These are phyloP conservation scores for Amanita molliuscula DNA, from an alignment of 768 basidiomycete genomes.

Conservation along the genomic window DNA sequence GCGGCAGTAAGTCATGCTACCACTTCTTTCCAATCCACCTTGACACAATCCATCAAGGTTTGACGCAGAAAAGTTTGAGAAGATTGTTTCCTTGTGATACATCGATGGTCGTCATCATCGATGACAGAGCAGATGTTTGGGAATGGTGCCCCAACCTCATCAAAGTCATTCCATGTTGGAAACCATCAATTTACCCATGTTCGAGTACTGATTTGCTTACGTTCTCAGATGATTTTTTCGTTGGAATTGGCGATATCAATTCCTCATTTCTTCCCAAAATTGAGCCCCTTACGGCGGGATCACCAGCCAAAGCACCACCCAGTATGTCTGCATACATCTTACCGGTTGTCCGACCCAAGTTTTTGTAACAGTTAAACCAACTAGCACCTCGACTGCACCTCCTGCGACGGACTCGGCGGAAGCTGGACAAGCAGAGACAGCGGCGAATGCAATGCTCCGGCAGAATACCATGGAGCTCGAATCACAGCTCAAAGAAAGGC, in stretches of 20 bases:
- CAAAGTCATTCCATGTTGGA: slow-evolving; percentile 90
- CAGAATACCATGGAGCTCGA: slow-evolving; percentile 71
- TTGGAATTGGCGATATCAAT: slow-evolving; percentile 98
- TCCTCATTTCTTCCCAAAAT: slow-evolving; percentile 84
- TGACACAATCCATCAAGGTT: slow-evolving; percentile 34
- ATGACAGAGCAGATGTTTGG: slow-evolving; percentile 98
- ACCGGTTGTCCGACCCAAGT: neutral
- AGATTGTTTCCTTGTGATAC: slow-evolving; percentile 94
- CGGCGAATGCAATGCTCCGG: slow-evolving; percentile 47
- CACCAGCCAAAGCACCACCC: slow-evolving; percentile 17
- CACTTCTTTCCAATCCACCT: neutral
- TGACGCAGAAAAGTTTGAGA: slow-evolving; percentile 87
- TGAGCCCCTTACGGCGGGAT: slow-evolving; percentile 36
- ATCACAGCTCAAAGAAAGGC: slow-evolving; percentile 77
- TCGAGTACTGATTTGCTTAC: neutral
- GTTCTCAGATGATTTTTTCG: slow-evolving; percentile 84
- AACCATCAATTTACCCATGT: neutral
- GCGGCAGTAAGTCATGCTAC: slow-evolving; percentile 63
- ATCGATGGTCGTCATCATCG: slow-evolving; percentile 98
- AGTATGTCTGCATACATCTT: slow-evolving; percentile 5
- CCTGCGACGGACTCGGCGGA: slow-evolving; percentile 20
- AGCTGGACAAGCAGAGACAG: slow-evolving; percentile 31
- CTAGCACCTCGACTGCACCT: slow-evolving; percentile 9
- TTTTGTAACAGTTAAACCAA: slow-evolving; percentile 1
- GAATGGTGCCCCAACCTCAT: slow-evolving; percentile 94